Percentiles rank a stretch among this genome's conserved stretches.
Conservation (phyloP, 129 eudicot species). For the Apium graveolens region DNA sequence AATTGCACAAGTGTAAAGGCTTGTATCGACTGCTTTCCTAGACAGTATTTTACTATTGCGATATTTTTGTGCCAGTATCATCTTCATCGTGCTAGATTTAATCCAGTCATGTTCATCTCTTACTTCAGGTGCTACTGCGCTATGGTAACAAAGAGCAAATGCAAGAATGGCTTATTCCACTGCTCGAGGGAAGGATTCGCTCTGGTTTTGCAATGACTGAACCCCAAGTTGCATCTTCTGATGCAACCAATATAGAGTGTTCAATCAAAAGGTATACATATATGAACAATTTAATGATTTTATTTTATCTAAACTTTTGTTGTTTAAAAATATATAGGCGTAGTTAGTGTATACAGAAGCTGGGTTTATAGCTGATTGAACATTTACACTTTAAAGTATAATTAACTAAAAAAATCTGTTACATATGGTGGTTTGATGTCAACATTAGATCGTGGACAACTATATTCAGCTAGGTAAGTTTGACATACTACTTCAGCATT, state of each 20-base stretch:
- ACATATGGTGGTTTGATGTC: background rate
- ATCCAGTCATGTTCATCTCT: conserved; percentile 2
- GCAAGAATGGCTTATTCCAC: conserved; percentile 83
- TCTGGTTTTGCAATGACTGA: conserved; percentile 99
- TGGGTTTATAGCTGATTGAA: background rate
- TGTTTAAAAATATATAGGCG: background rate
- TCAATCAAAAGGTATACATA: conserved; percentile 58
- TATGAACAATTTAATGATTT: background rate
- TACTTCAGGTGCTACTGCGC: conserved; percentile 64
- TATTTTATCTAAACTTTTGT: background rate
- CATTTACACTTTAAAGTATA: background rate
- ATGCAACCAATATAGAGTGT: conserved; percentile 93
- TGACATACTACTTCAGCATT: background rate
- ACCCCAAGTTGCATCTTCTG: conserved; percentile 96
- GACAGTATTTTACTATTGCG: background rate
- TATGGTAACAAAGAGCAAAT: conserved; percentile 89
- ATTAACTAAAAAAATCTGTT: too few relatives aligned
- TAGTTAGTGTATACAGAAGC: background rate
- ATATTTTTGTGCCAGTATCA: background rate
- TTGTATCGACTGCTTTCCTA: background rate
- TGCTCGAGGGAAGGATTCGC: conserved; percentile 82
- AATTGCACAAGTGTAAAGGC: background rate
- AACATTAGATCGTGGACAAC: background rate
- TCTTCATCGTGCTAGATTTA: background rate
- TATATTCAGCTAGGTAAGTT: background rate